Evolutionary conservation across 352 stramenopile genomes (phyloP).

Genomic region (Phytophthora podocarpi): DNA sequence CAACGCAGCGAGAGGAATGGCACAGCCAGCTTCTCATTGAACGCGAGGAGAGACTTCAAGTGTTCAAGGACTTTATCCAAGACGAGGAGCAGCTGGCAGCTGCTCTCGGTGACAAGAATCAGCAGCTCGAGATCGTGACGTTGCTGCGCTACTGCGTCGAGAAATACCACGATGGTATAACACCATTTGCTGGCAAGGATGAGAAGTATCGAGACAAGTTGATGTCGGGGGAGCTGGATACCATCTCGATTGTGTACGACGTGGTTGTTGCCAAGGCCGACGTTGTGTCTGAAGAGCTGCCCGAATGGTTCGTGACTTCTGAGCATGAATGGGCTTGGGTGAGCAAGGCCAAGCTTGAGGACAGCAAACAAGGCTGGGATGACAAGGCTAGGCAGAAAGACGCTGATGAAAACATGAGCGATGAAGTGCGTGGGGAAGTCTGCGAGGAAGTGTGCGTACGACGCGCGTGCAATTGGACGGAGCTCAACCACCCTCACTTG

Average conservation of each 20-base stretch:
- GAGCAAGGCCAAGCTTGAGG: conserved; percentile 33
- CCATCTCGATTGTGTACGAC: conserved; percentile 36
- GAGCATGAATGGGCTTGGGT: conserved; percentile 36
- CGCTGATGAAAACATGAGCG: conserved; percentile 16
- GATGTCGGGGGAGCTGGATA: conserved; percentile 28
- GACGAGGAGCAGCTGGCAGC: conserved; percentile 14
- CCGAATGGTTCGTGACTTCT: conserved; percentile 40
- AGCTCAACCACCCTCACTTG: conserved; percentile 39
- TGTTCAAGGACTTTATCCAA: conserved; percentile 26
- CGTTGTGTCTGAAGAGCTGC: conserved; percentile 26
- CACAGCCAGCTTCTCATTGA: conserved; percentile 25
- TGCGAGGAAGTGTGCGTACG: conserved; percentile 34
- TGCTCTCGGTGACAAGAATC: conserved; percentile 23
- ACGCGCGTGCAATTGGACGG: conserved; percentile 28
- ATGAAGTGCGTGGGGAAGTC: conserved; percentile 16
- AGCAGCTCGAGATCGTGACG: conserved; percentile 43
- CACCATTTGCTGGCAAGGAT: conserved; percentile 19
- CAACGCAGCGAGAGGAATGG: conserved; percentile 8
- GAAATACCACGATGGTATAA: conserved; percentile 30
- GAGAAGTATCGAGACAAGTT: conserved; percentile 37
- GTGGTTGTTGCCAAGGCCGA: conserved; percentile 21
- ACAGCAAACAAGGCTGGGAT: conserved; percentile 22
- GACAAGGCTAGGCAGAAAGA: conserved; percentile 10
- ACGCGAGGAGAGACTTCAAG: conserved; percentile 20
- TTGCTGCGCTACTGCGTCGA: conserved; percentile 37